Conservation (phyloP, 2,329 filamentous ascomycete genomes). For the Claviceps cyperi region DNA sequence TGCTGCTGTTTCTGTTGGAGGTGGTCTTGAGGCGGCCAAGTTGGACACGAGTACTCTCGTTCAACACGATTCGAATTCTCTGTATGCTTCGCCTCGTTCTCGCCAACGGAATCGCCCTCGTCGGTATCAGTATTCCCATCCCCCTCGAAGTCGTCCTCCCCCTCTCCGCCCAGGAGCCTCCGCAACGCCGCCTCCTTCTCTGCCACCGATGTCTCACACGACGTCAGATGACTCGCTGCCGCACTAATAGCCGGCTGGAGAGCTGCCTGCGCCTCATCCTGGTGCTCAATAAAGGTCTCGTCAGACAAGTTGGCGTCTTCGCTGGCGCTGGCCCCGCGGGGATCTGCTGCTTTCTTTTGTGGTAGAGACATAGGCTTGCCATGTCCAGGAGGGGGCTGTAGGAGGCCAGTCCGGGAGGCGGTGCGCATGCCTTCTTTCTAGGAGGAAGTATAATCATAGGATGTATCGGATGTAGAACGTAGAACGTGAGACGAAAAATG, state of each 20-base stretch:
- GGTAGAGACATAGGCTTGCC: not conserved
- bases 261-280: slow-evolving; percentile 44
- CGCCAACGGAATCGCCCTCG: slow-evolving; percentile 2
- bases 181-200: slow-evolving; percentile 45
- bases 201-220: slow-evolving; percentile 37
- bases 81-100: too few species aligned
- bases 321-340: slow-evolving; percentile 5
- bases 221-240: slow-evolving; percentile 39
- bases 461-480: too few species aligned
- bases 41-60: not conserved
- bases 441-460: too few species aligned
- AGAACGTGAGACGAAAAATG: rapidly evolving
- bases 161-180: slow-evolving; percentile 16
- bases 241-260: slow-evolving; percentile 45
- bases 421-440: too few species aligned
- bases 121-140: slow-evolving; percentile 11
- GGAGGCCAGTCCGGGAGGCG: too few species aligned
- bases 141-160: slow-evolving; percentile 7
- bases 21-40: not conserved
- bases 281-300: slow-evolving; percentile 21
- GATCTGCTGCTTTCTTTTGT: not conserved
- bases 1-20: not conserved
- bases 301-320: slow-evolving; percentile 8
- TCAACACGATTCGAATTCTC: too few species aligned
- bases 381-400: not conserved